Conservation (phyloP, 1,284 basidiomycete genomes). For the Ustilago crameri region DNA sequence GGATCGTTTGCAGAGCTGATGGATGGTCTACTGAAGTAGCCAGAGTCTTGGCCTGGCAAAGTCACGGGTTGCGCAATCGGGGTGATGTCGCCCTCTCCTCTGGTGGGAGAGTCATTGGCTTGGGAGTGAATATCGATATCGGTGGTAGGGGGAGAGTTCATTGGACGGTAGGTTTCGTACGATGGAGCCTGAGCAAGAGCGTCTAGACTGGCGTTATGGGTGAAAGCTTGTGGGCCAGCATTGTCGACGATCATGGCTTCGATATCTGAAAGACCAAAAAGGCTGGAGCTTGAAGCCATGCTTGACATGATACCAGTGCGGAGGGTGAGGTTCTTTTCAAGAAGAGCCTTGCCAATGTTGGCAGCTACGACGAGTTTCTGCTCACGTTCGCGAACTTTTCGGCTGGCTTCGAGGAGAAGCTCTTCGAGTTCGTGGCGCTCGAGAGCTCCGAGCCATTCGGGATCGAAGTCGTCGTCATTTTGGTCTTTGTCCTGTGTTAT, state of each 20-base stretch:
- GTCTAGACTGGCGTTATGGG: background rate
- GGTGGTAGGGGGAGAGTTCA: constrained; percentile 55
- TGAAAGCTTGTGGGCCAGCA: background rate
- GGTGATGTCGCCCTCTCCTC: constrained; percentile 23
- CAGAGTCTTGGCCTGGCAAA: constrained; percentile 7
- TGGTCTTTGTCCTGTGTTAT: background rate
- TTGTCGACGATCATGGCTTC: constrained; percentile 33
- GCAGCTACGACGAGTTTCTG: constrained; percentile 59
- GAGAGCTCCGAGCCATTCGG: constrained; percentile 44
- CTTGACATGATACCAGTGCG: constrained; percentile 50
- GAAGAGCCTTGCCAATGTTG: constrained; percentile 58
- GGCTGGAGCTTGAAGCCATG: constrained; percentile 40
- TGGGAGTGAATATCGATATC: constrained; percentile 31
- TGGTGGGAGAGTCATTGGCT: constrained; percentile 17
- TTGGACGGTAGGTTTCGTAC: constrained; percentile 6
- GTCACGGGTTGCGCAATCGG: constrained; percentile 18
- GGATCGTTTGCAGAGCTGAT: background rate
- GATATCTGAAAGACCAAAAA: constrained; percentile 33
- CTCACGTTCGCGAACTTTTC: constrained; percentile 59
- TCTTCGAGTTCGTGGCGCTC: constrained; percentile 57
- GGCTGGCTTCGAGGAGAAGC: constrained; percentile 53
- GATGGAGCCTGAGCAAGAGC: too few species aligned
- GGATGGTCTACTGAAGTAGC: constrained; percentile 31
- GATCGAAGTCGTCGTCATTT: constrained; percentile 25
- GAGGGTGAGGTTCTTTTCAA: constrained; percentile 61